Conservation (phyloP, 305 asterid species). For the Ajuga reptans region DNA sequence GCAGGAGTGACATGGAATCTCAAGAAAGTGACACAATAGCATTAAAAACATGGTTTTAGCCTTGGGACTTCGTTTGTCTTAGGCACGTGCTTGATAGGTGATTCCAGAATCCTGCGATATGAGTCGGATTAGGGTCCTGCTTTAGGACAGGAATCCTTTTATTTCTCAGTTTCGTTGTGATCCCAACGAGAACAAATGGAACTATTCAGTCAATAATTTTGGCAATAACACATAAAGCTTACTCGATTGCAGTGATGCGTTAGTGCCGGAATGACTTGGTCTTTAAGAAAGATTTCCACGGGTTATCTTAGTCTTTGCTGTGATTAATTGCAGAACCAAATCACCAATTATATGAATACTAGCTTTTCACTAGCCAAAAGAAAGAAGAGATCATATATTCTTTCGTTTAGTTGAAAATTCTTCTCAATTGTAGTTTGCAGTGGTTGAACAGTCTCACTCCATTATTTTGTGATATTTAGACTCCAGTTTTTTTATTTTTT, state of each 20-base stretch:
- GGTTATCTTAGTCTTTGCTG: not conserved
- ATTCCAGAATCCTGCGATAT: no score
- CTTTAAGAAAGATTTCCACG: not conserved
- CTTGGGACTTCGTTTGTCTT: no score
- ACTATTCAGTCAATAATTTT: not conserved
- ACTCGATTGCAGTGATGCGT: not conserved
- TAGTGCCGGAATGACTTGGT: not conserved
- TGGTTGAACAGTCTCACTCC: no score
- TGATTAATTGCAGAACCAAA: not conserved
- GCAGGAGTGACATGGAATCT: no score
- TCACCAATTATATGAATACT: not conserved
- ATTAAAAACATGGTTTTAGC: no score
- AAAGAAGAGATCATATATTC: not conserved
- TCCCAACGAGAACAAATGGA: not conserved
- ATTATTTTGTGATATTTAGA: no score
- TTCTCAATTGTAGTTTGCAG: not conserved
- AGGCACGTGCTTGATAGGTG: no score
- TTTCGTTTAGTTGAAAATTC: not conserved
- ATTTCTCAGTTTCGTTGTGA: no score
- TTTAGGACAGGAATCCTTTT: no score
- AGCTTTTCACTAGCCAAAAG: not conserved
- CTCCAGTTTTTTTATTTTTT: no score
- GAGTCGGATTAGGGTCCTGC: no score
- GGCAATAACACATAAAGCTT: not conserved
- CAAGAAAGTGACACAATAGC: no score